Conservation (phyloP, 352 stramenopile genomes). For the Phytophthora nicotianae region DNA sequence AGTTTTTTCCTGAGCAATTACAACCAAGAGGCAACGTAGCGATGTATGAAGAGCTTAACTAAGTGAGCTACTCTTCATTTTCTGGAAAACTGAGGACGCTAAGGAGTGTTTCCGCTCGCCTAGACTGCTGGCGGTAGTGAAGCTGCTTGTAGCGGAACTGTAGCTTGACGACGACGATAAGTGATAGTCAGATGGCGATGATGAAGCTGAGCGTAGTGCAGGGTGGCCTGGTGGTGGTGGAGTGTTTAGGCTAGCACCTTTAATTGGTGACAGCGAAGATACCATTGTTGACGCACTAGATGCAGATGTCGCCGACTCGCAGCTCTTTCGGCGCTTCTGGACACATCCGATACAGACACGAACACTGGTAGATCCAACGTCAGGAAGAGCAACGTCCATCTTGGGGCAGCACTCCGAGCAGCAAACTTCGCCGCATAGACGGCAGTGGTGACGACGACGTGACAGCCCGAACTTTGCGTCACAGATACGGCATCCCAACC, state of each 20-base stretch:
- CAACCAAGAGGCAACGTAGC: no score
- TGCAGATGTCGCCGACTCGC: conserved; percentile 32
- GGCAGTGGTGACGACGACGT: conserved; percentile 77
- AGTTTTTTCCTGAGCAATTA: no score
- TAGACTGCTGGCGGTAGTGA: conserved; percentile 39
- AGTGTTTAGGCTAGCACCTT: conserved; percentile 14
- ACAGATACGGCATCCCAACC: conserved; percentile 61
- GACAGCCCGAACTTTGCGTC: conserved; percentile 73
- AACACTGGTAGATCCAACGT: conserved; percentile 63
- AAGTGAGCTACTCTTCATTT: conserved; percentile 56
- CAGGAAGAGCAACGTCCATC: conserved; percentile 74
- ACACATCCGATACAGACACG: conserved; percentile 71
- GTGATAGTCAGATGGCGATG: conserved; percentile 54
- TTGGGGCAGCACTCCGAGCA: conserved; percentile 84
- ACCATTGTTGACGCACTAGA: conserved; percentile 26
- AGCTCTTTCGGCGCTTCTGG: conserved; percentile 62
- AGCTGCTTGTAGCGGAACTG: conserved; percentile 35
- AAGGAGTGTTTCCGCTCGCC: conserved; percentile 60
- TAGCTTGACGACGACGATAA: conserved; percentile 49
- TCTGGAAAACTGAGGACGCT: conserved; percentile 58
- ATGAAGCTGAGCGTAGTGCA: conserved; percentile 31
- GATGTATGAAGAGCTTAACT: conserved; percentile 5
- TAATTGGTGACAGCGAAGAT: conserved; percentile 35
- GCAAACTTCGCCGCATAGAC: conserved; percentile 77
- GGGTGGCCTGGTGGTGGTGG: conserved; percentile 30